phyloP scores from a whole-genome alignment of 2,329 filamentous ascomycete species.

The Fusarium globosum region DNA sequence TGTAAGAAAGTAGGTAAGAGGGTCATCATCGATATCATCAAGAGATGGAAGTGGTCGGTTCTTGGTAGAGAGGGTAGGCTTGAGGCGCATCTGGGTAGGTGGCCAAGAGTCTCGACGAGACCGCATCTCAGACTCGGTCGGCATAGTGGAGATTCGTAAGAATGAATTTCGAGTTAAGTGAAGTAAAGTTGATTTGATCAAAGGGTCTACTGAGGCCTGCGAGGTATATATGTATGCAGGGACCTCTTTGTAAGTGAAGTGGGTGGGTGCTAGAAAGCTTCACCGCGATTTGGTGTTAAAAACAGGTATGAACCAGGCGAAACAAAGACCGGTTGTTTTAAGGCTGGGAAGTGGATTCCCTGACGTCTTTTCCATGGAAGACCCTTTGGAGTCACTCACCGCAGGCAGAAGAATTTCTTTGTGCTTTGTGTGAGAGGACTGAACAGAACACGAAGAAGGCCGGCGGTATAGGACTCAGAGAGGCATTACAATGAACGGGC shows the following conservation, averaged over 20 bases:
- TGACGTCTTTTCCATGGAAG: conserved; percentile 35
- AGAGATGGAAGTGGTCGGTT: conserved; percentile 57
- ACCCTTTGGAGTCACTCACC: conserved; percentile 40
- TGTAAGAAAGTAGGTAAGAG: conserved; percentile 67
- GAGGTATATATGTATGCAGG: conserved; percentile 9
- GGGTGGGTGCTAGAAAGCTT: conserved; percentile 20
- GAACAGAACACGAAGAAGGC: conserved; percentile 29
- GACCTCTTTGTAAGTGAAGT: conserved; percentile 33
- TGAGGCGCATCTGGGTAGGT: conserved; percentile 61
- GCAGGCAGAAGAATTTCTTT: conserved; percentile 25
- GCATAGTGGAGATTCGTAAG: conserved; percentile 46
- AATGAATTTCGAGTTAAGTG: background rate
- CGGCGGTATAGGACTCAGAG: conserved; percentile 15
- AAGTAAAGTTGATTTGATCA: conserved; percentile 1
- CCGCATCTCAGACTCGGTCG: conserved; percentile 47
- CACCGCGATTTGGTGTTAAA: conserved; percentile 34
- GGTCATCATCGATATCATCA: conserved; percentile 64
- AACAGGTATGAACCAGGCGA: conserved; percentile 31
- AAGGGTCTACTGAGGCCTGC: conserved; percentile 10
- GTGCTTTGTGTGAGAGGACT: conserved; percentile 6
- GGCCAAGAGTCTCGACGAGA: conserved; percentile 62
- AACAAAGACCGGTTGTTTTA: conserved; percentile 37
- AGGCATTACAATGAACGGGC: conserved; percentile 9
- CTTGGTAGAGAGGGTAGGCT: conserved; percentile 54
- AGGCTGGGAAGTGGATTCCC: conserved; percentile 34